phyloP scores from a whole-genome alignment of 345 rosid genomes.

The Syzygium jambos region DNA sequence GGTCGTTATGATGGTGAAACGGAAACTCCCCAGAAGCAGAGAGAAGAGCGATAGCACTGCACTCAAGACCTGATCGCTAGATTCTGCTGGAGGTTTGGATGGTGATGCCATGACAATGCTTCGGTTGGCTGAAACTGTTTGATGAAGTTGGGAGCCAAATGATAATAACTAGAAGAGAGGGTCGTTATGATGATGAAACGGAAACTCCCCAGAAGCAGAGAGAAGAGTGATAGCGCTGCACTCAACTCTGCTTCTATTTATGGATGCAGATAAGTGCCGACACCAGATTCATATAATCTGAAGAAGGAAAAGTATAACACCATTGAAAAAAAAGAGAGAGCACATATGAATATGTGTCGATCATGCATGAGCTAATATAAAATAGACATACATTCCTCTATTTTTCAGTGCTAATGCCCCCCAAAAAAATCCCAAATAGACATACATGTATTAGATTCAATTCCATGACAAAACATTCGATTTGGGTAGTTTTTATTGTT shows the following conservation, averaged over 20 bases:
- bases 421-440: too few relatives aligned
- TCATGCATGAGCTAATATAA: not conserved
- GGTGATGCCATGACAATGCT: not conserved
- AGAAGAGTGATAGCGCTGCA: not conserved
- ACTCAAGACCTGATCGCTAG: not conserved
- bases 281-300: not conserved
- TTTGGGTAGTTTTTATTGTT: not conserved
- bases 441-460: not conserved
- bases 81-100: not conserved
- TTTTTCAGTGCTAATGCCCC: not conserved
- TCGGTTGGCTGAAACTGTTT: not conserved
- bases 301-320: not conserved
- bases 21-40: too few relatives aligned
- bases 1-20: too few relatives aligned
- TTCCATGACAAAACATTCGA: not conserved
- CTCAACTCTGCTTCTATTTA: not conserved
- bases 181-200: not conserved
- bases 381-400: accelerated
- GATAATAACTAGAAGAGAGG: not conserved
- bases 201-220: not conserved
- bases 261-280: not conserved
- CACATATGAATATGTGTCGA: not conserved
- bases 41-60: too few relatives aligned
- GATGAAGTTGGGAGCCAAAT: not conserved
- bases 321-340: not conserved